Conservation (phyloP, 2,329 filamentous ascomycete species). For the Exserohilum turcica region DNA sequence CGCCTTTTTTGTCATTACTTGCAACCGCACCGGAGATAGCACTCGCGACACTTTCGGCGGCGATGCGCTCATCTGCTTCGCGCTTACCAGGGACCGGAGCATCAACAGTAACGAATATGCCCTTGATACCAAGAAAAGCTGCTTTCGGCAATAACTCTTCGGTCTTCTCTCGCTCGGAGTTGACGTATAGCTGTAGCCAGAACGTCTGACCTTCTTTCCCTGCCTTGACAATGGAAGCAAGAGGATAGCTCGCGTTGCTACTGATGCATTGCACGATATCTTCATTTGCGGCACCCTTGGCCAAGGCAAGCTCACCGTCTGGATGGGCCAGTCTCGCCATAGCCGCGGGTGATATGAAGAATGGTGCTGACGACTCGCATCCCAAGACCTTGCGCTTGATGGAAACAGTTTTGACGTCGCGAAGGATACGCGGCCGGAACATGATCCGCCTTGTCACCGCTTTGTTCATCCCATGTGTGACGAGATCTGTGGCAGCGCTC, state of each 20-base stretch:
- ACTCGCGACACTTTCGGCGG: slow-evolving; percentile 33
- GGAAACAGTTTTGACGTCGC: slow-evolving; percentile 40
- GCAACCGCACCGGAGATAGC: slow-evolving; percentile 57
- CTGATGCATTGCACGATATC: slow-evolving; percentile 39
- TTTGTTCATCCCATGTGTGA: slow-evolving; percentile 53
- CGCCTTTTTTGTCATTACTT: slow-evolving; percentile 60
- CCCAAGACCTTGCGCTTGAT: slow-evolving; percentile 29
- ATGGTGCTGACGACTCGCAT: slow-evolving; percentile 22
- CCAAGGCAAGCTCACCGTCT: slow-evolving; percentile 39
- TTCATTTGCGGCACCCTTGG: slow-evolving; percentile 28
- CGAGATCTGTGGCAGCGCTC: slow-evolving; percentile 57
- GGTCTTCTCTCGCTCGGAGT: slow-evolving; percentile 18
- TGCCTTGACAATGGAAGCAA: not conserved
- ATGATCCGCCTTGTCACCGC: slow-evolving; percentile 53
- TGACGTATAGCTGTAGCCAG: slow-evolving; percentile 39
- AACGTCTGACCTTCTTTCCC: slow-evolving; percentile 12
- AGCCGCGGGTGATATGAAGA: slow-evolving; percentile 40
- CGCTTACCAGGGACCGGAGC: slow-evolving; percentile 33
- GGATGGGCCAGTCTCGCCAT: slow-evolving; percentile 36
- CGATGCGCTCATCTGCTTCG: slow-evolving; percentile 32
- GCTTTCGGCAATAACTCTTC: slow-evolving; percentile 25
- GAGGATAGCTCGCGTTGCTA: slow-evolving; percentile 20
- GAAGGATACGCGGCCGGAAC: slow-evolving; percentile 55
- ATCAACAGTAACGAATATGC: slow-evolving; percentile 32
- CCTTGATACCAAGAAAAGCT: slow-evolving; percentile 18